Evolutionary conservation across 768 basidiomycete genomes (phyloP).

Genomic region (Leucogyrophana mollusca): DNA sequence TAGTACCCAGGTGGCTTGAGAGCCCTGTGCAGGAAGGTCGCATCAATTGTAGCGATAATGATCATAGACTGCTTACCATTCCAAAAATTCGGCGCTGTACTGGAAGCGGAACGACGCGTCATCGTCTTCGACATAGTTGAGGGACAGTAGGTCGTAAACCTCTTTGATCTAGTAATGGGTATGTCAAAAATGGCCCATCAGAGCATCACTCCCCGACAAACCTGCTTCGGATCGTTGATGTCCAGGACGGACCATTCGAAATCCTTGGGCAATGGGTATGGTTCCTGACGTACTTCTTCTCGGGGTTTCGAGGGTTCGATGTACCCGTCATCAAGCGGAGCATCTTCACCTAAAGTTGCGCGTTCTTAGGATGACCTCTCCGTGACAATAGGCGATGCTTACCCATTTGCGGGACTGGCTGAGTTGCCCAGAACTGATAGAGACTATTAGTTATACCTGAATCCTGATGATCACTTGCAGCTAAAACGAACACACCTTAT

Average conservation of each 20-base stretch:
- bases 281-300: constrained; percentile 83
- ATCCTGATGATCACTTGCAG: constrained; percentile 7
- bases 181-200: constrained; percentile 1
- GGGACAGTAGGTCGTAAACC: constrained; percentile 86
- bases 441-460: constrained; percentile 5
- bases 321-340: constrained; percentile 74
- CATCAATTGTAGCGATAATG: neutral
- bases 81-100: constrained; percentile 91
- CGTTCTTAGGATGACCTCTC: constrained; percentile 4
- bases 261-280: constrained; percentile 85
- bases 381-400: constrained; percentile 8
- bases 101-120: constrained; percentile 96
- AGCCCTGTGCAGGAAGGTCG: constrained; percentile 56
- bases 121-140: constrained; percentile 96
- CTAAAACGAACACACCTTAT: constrained; percentile 60
- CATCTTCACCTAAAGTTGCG: constrained; percentile 52
- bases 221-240: constrained; percentile 74
- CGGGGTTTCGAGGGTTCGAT: constrained; percentile 81
- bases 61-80: constrained; percentile 58
- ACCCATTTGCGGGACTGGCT: constrained; percentile 93
- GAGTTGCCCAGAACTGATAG: constrained; percentile 91
- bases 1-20: constrained; percentile 90
- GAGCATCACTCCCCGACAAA: constrained; percentile 27
- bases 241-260: constrained; percentile 91
- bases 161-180: constrained; percentile 67